Evolutionary conservation across 768 basidiomycete genomes (phyloP).

Genomic region (Tulasnella sp.): DNA sequence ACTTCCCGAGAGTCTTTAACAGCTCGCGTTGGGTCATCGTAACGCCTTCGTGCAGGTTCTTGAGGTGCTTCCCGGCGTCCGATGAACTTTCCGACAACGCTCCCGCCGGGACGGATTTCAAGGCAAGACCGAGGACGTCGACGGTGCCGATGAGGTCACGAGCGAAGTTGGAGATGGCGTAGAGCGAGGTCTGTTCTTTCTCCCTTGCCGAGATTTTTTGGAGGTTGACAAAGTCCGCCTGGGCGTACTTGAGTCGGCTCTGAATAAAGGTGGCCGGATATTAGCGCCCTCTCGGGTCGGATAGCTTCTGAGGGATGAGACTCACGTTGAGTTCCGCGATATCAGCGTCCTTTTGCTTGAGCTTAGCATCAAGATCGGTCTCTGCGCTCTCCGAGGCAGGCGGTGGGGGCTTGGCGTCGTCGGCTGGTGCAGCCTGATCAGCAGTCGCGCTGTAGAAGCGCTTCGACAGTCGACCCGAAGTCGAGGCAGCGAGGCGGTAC

Average conservation of each 20-base stretch:
- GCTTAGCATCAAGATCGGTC: slow-evolving; percentile 28
- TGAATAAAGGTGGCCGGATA: slow-evolving; percentile 26
- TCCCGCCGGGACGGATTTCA: slow-evolving; percentile 46
- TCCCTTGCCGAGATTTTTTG: slow-evolving; percentile 86
- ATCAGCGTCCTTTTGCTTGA: slow-evolving; percentile 72
- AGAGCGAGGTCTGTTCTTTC: slow-evolving; percentile 85
- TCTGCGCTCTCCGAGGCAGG: background rate
- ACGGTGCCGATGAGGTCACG: slow-evolving; percentile 77
- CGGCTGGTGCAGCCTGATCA: background rate
- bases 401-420: background rate
- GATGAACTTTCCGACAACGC: slow-evolving; percentile 1
- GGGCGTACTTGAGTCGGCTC: slow-evolving; percentile 82
- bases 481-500: background rate
- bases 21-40: slow-evolving; percentile 85
- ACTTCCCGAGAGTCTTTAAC: slow-evolving; percentile 80
- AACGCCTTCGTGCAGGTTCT: slow-evolving; percentile 63
- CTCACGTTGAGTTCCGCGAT: slow-evolving; percentile 76
- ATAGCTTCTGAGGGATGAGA: slow-evolving; percentile 10
- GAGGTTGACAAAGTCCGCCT: slow-evolving; percentile 92
- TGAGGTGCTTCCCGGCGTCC: slow-evolving; percentile 4
- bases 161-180: slow-evolving; percentile 87
- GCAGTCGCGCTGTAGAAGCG: slow-evolving; percentile 6
- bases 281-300: background rate
- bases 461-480: background rate
- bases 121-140: slow-evolving; percentile 76